These are phyloP conservation scores for Yarrowia hollandica DNA, from an alignment of 805 yeast species.

Conservation along the genomic window DNA sequence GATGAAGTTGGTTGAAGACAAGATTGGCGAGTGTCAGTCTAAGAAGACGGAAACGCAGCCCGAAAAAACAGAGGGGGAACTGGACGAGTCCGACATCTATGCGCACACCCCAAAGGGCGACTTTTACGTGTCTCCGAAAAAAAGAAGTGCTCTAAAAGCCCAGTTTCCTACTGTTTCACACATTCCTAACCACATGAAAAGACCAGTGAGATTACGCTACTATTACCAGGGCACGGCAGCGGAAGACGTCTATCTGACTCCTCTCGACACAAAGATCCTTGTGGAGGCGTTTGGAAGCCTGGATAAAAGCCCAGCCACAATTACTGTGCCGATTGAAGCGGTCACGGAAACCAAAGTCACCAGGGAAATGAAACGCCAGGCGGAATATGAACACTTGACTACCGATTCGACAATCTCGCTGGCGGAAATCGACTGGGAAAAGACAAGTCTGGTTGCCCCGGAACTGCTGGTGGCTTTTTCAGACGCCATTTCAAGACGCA, in stretches of 20 bases:
- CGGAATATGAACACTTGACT: slow-evolving; percentile 11
- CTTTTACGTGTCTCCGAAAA: slow-evolving; percentile 19
- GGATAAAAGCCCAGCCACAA: background rate
- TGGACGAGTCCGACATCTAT: too few relatives aligned
- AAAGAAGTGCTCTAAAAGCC: background rate
- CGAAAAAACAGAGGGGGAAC: too few relatives aligned
- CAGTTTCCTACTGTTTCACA: slow-evolving; percentile 17
- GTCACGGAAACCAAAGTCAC: background rate
- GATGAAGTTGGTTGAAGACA: background rate
- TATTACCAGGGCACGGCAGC: background rate
- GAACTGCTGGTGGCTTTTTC: background rate
- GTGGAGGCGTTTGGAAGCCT: background rate
- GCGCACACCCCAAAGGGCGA: slow-evolving; percentile 7
- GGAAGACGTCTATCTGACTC: background rate
- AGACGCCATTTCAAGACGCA: background rate
- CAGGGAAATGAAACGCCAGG: background rate
- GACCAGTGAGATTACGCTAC: background rate
- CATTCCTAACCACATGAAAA: slow-evolving; percentile 13
- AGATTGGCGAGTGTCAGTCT: background rate
- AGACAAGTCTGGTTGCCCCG: background rate
- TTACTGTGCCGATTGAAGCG: background rate
- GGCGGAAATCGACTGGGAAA: slow-evolving; percentile 21
- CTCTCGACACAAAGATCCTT: slow-evolving; percentile 2
- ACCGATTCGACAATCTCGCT: background rate
- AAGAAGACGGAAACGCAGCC: too few relatives aligned